phyloP scores from a whole-genome alignment of 176 grass and related monocot species.

The Leersia perrieri region DNA sequence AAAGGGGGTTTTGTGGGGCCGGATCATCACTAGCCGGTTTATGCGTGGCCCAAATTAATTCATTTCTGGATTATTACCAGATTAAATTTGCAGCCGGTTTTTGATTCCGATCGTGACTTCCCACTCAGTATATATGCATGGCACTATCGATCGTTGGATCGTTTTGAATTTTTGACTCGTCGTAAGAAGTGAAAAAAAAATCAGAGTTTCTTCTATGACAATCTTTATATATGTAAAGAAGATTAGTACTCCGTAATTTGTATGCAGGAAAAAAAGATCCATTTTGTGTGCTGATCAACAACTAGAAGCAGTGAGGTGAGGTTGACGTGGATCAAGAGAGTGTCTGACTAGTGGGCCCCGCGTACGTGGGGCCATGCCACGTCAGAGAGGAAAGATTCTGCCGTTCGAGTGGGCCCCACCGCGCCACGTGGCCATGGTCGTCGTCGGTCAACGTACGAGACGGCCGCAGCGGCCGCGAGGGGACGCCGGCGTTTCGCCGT shows the following conservation, averaged over 20 bases:
- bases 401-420: not conserved
- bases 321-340: constrained; percentile 7
- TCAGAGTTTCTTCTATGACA: too few species aligned
- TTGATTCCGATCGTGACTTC: not conserved
- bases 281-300: not conserved
- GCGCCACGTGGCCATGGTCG: not conserved
- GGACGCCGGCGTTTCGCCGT: constrained; percentile 3
- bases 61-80: not conserved
- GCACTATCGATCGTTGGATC: not conserved
- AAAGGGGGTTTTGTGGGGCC: not conserved
- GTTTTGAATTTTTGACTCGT: not conserved
- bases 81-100: not conserved
- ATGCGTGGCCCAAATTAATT: not conserved
- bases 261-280: not conserved
- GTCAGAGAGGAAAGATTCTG: not conserved
- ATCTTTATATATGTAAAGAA: too few species aligned
- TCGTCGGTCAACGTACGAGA: too few species aligned
- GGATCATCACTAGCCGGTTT: not conserved
- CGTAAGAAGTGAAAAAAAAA: not conserved
- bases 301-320: not conserved
- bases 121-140: not conserved
- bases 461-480: not conserved
- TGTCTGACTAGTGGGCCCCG: not conserved
- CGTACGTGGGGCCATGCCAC: not conserved
- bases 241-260: too few species aligned